Percentiles rank a stretch among this genome's conserved stretches.
phyloP scores from a whole-genome alignment of 257 asterid genomes.

The Nicotiana noctiflora region DNA sequence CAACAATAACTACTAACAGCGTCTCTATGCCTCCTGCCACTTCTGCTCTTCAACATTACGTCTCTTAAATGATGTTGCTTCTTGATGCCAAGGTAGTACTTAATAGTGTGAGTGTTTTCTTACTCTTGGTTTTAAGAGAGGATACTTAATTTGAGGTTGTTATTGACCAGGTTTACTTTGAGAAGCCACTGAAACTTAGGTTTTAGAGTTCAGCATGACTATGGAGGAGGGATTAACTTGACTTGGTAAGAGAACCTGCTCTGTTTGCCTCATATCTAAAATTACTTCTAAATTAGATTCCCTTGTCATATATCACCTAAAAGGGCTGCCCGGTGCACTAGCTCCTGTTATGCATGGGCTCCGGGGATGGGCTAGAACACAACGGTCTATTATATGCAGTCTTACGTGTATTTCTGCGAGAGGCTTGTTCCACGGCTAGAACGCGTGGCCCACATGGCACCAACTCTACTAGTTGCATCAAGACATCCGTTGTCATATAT shows the following conservation, averaged over 20 bases:
- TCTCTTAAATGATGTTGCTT: constrained; percentile 14
- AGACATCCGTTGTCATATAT: background rate
- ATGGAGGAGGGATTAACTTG: constrained; percentile 46
- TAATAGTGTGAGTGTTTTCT: background rate
- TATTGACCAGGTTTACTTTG: constrained; percentile 40
- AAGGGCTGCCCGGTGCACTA: no score
- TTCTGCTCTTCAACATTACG: constrained; percentile 12
- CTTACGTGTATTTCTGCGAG: no score
- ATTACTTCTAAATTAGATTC: background rate
- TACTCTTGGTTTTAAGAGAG: background rate
- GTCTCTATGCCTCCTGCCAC: constrained; percentile 2
- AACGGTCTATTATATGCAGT: no score
- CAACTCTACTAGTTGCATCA: no score
- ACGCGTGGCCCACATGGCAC: no score
- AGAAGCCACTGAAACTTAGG: constrained; percentile 78
- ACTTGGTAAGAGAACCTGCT: constrained; percentile 38
- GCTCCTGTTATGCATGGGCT: no score
- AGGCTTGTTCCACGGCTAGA: no score
- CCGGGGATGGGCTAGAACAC: no score
- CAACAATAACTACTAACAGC: background rate
- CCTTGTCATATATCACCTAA: background rate
- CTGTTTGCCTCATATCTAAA: no score
- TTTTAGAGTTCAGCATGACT: constrained; percentile 36
- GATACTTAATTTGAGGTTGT: background rate
- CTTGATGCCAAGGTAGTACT: constrained; percentile 11